Evolutionary conservation across 2,329 filamentous ascomycete genomes (phyloP).

Genomic region (Botrytis paeoniae): DNA sequence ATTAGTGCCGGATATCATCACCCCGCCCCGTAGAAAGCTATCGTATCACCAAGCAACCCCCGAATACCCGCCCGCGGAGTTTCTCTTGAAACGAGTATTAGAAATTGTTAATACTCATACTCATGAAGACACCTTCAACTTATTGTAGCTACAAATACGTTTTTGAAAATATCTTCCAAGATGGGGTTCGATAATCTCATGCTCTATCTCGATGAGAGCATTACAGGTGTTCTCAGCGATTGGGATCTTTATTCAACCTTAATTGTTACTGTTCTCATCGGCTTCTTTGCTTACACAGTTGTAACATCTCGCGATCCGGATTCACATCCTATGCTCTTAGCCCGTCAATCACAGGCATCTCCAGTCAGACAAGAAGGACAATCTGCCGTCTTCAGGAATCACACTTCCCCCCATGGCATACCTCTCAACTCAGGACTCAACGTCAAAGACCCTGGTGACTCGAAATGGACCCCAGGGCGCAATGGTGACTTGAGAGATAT

Average conservation of each 20-base stretch:
- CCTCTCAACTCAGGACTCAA: constrained; percentile 74
- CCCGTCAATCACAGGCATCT: constrained; percentile 75
- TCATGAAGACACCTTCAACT: constrained; percentile 8
- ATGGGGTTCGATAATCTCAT: constrained; percentile 50
- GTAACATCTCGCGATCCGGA: constrained; percentile 76
- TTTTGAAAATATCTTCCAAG: constrained; percentile 17
- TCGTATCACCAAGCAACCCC: neutral
- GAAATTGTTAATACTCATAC: neutral
- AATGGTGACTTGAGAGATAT: constrained; percentile 90
- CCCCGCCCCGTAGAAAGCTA: constrained; percentile 5
- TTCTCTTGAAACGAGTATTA: neutral
- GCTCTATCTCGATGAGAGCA: constrained; percentile 66
- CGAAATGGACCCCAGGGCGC: constrained; percentile 78
- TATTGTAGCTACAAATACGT: neutral
- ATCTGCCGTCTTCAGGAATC: constrained; percentile 81
- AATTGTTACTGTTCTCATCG: constrained; percentile 63
- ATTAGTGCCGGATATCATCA: constrained; percentile 6
- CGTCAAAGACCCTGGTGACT: constrained; percentile 74
- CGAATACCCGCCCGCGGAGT: neutral
- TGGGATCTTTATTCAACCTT: constrained; percentile 81
- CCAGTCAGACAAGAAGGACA: constrained; percentile 80
- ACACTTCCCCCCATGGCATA: constrained; percentile 81
- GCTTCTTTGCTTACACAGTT: constrained; percentile 68
- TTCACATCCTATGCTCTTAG: constrained; percentile 85
- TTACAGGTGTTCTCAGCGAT: constrained; percentile 67